Base-by-base conservation (phyloP, 352 stramenopile species). In the Pilasporangium apinafurcum region DNA sequence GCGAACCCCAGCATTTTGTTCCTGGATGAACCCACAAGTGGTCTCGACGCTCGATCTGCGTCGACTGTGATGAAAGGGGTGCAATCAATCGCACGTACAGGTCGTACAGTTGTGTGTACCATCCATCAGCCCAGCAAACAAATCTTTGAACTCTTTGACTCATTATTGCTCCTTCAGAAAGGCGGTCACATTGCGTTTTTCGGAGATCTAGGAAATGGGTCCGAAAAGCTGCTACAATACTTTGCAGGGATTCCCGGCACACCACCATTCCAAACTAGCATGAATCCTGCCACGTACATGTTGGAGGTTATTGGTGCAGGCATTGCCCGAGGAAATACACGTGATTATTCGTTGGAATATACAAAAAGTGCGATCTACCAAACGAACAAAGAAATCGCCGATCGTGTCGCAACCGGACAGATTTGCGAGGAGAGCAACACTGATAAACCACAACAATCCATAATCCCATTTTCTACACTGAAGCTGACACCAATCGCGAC, bases 1-100 rank as follows among this genome's bases (percentile, higher is more conserved):
- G 60, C 83, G 4, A 96, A 97, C 53, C 93, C 93, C 21, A 91
- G 89, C 45, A 71, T 98, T 17, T 44, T 98, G 46, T 96, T 98
- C 54, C 49, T 98, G 21, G 92, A 97, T 38, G 95, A 97, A 43
- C 89, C 92, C 0, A 98, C 89, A 0, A 87, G 62, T 51, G 84
- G 86, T 8, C 54, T 98, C 16, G 90, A 97, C 49, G 68, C 80
- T 0, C 81, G 70, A 7, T 83, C 90, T 27, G 89, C 89, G 9
- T 58, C 85, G 26, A 86, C 91, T 34, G 80, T 98, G 35, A 95
- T 98, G 52, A 62, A 68, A 4, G 78, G 78, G 9, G 70, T 98
- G 24, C 63, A 72, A 26, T 81, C 83, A 10, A 86, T 97, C 31
- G 72, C 87, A 13, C 68, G 76, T 4, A 95, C 68, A 8, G 88